Percentiles rank a stretch among this genome's conserved stretches.
Evolutionary conservation across 2,329 filamentous ascomycete genomes (phyloP).

Genomic region (Talaromyces sp.): DNA sequence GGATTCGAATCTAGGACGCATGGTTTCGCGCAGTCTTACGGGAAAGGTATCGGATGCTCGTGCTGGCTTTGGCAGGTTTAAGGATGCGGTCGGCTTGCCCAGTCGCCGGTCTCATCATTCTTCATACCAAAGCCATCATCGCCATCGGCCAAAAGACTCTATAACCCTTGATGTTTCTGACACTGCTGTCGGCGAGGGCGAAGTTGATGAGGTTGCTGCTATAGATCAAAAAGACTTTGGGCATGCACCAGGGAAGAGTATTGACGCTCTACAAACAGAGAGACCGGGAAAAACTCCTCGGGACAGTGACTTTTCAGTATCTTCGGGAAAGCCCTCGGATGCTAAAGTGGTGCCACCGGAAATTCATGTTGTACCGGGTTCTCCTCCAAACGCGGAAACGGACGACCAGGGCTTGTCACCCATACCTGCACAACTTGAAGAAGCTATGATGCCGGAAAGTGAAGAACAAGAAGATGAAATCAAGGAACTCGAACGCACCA

Average conservation of each 20-base stretch:
- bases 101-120: conserved; percentile 38
- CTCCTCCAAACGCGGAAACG: conserved; percentile 15
- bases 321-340: conserved; percentile 4
- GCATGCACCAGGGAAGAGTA: conserved; percentile 18
- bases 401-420: background rate
- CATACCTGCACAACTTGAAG: background rate
- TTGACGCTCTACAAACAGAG: conserved; percentile 16
- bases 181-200: conserved; percentile 26
- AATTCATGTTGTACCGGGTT: conserved; percentile 29
- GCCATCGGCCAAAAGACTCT: conserved; percentile 34
- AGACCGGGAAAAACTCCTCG: conserved; percentile 17
- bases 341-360: conserved; percentile 25
- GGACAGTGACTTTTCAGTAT: conserved; percentile 12
- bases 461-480: conserved; percentile 23
- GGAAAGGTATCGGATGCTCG: conserved; percentile 74
- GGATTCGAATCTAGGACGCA: conserved; percentile 52
- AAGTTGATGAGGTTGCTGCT: conserved; percentile 18
- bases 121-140: conserved; percentile 1
- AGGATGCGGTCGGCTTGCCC: conserved; percentile 66
- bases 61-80: conserved; percentile 77
- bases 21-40: conserved; percentile 72
- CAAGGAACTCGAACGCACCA: conserved; percentile 26
- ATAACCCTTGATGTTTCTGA: conserved; percentile 26
- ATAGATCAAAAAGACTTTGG: conserved; percentile 18
- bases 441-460: background rate